Evolutionary conservation across 345 rosid genomes (phyloP).

Genomic region (Eucalyptus caleyi): DNA sequence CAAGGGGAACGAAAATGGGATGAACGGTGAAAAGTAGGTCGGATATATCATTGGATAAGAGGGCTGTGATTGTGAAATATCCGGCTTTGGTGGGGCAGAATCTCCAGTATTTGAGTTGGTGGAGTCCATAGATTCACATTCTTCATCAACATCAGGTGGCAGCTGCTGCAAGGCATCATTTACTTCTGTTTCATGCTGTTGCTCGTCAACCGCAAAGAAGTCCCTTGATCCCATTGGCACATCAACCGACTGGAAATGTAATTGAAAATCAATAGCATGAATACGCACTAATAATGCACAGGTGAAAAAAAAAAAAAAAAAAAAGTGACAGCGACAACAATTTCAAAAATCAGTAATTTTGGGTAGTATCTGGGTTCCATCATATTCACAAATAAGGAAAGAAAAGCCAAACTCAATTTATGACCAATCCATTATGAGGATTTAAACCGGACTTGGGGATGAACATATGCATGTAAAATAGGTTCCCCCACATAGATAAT

Average conservation of each 20-base stretch:
- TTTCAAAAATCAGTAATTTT: not conserved
- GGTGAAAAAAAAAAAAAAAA: not conserved
- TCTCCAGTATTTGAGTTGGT: constrained; percentile 70
- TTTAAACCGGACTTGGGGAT: not conserved
- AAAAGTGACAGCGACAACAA: not conserved
- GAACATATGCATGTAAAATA: not conserved
- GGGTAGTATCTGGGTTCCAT: not conserved
- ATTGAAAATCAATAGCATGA: not conserved
- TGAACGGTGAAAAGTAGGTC: constrained; percentile 58
- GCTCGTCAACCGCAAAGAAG: constrained; percentile 20
- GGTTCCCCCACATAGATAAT: not conserved
- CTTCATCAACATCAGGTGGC: constrained; percentile 62
- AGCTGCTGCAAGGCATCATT: constrained; percentile 27
- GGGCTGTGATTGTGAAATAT: constrained; percentile 26
- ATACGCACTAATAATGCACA: not conserved
- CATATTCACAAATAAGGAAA: not conserved
- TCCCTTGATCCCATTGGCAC: constrained; percentile 47
- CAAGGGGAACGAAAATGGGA: constrained; percentile 57
- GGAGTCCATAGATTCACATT: constrained; percentile 95
- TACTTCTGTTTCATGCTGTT: constrained; percentile 29
- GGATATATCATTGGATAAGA: constrained; percentile 59
- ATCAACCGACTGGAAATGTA: constrained; percentile 43
- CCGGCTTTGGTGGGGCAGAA: constrained; percentile 26
- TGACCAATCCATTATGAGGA: not conserved
- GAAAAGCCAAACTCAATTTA: not conserved